Conservation (phyloP, 768 basidiomycete species). For the Heimioporus sp. region DNA sequence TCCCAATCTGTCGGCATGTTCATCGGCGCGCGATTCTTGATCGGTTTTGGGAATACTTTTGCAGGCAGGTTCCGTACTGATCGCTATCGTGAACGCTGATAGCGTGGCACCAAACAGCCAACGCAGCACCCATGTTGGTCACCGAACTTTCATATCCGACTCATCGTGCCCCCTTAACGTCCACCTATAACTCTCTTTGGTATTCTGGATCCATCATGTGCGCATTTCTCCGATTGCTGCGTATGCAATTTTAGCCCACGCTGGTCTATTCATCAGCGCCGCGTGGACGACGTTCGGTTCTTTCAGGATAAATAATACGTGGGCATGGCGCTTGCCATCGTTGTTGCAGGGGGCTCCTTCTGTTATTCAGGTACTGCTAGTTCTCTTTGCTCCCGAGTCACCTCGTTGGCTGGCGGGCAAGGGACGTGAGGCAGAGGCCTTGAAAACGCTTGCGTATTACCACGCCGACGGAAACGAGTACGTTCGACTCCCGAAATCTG, state of each 20-base stretch:
- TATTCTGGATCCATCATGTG: slow-evolving; percentile 78
- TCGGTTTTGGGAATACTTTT: slow-evolving; percentile 75
- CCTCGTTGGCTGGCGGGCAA: slow-evolving; percentile 82
- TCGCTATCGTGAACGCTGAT: neutral
- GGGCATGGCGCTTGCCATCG: slow-evolving; percentile 85
- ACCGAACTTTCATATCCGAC: slow-evolving; percentile 81
- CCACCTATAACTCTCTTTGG: slow-evolving; percentile 82
- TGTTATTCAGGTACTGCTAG: slow-evolving; percentile 58
- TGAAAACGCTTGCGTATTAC: slow-evolving; percentile 72
- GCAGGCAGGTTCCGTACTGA: slow-evolving; percentile 41
- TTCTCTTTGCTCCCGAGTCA: slow-evolving; percentile 76
- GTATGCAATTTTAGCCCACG: neutral
- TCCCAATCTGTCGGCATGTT: slow-evolving; percentile 75
- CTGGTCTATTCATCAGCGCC: slow-evolving; percentile 40
- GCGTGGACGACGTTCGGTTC: slow-evolving; percentile 83
- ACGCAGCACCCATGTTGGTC: slow-evolving; percentile 78
- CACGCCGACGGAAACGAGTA: slow-evolving; percentile 75
- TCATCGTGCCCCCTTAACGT: slow-evolving; percentile 76
- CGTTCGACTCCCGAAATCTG: slow-evolving; percentile 9
- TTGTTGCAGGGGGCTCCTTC: slow-evolving; percentile 70
- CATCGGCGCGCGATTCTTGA: slow-evolving; percentile 75
- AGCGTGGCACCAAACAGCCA: slow-evolving; percentile 34
- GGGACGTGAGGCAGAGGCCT: slow-evolving; percentile 67
- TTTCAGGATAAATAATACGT: slow-evolving; percentile 61
- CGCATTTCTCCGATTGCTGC: slow-evolving; percentile 19